Evolutionary conservation across 2,329 filamentous ascomycete species (phyloP).

Genomic region (Botrytis pseudocinerea): DNA sequence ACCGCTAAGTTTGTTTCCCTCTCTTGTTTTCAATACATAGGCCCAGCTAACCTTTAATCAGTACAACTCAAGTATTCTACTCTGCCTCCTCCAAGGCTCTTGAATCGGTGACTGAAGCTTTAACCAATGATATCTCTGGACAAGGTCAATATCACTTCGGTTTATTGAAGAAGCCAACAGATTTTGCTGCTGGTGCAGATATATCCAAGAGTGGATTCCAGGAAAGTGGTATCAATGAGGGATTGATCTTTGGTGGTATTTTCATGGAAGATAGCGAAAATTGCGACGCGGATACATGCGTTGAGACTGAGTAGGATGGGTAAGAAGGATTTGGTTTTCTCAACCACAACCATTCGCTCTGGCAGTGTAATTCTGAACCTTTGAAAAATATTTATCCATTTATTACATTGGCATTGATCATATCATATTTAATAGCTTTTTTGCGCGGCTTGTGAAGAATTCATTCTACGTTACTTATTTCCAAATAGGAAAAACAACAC

Average conservation of each 20-base stretch:
- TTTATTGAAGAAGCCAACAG: slow-evolving; percentile 58
- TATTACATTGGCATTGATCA: background rate
- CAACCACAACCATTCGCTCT: background rate
- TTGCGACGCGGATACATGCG: background rate
- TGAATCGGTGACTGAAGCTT: slow-evolving; percentile 47
- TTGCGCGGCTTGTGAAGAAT: background rate
- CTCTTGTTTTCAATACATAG: background rate
- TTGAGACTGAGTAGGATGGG: background rate
- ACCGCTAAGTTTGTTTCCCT: slow-evolving; percentile 49
- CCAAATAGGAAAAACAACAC: background rate
- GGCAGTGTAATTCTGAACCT: background rate
- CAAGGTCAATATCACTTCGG: slow-evolving; percentile 64
- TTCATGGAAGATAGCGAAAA: slow-evolving; percentile 52
- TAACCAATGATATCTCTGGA: slow-evolving; percentile 54
- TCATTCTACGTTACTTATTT: background rate
- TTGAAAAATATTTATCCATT: background rate
- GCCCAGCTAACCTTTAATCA: slow-evolving; percentile 35
- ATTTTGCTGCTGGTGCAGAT: slow-evolving; percentile 42
- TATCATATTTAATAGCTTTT: background rate
- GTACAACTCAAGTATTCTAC: slow-evolving; percentile 59
- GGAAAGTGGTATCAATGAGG: slow-evolving; percentile 51
- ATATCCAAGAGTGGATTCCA: slow-evolving; percentile 52
- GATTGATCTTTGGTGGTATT: slow-evolving; percentile 53
- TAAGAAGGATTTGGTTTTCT: background rate
- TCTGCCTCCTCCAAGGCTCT: slow-evolving; percentile 51